phyloP scores from a whole-genome alignment of 768 basidiomycete species.

The Porphyrellus cyaneotinctus region DNA sequence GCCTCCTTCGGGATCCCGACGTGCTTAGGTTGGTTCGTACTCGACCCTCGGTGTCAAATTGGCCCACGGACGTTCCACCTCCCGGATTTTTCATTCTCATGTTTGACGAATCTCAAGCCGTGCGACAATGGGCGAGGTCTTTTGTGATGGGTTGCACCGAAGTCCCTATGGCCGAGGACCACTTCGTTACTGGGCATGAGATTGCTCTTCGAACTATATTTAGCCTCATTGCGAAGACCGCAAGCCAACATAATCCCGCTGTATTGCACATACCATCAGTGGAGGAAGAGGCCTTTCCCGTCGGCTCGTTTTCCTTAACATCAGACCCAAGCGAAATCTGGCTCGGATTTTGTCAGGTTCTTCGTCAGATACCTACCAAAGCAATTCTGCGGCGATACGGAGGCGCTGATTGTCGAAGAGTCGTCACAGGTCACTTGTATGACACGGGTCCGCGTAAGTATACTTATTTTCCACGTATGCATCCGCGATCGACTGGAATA shows the following conservation, averaged over 20 bases:
- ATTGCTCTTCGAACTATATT: conserved; percentile 42
- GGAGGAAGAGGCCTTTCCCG: conserved; percentile 3
- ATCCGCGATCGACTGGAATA: not conserved
- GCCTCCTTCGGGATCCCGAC: conserved; percentile 48
- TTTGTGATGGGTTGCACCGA: conserved; percentile 40
- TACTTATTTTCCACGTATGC: conserved; percentile 9
- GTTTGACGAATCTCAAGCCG: conserved; percentile 42
- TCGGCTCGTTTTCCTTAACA: conserved; percentile 29
- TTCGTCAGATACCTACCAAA: conserved; percentile 54
- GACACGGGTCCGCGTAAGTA: conserved; percentile 58
- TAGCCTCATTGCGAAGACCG: conserved; percentile 15
- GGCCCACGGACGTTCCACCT: conserved; percentile 59
- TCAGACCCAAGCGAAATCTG: conserved; percentile 48
- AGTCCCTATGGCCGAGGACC: conserved; percentile 43
- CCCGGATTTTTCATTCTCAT: conserved; percentile 58
- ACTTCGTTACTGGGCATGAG: conserved; percentile 47
- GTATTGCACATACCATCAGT: not conserved
- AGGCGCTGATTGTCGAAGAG: conserved; percentile 44
- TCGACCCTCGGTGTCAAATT: conserved; percentile 32
- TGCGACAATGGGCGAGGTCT: conserved; percentile 59
- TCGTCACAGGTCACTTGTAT: conserved; percentile 59
- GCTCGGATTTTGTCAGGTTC: conserved; percentile 40
- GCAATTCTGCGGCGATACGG: conserved; percentile 33
- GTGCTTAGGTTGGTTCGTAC: conserved; percentile 37
- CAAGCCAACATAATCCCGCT: not conserved